Conservation (phyloP, 768 basidiomycete genomes). For the Russula virescens region DNA sequence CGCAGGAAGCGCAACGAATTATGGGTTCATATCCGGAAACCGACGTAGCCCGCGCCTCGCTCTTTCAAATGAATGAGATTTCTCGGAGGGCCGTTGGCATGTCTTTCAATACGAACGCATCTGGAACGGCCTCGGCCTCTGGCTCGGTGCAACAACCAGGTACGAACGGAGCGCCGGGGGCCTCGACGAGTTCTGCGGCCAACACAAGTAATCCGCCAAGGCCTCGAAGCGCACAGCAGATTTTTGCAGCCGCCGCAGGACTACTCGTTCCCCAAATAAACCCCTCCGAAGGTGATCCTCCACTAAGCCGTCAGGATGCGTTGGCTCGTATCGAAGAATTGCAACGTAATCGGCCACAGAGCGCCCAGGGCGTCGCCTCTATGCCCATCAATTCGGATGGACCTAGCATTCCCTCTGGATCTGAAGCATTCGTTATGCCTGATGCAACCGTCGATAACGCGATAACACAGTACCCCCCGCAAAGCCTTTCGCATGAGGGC, state of each 20-base stretch:
- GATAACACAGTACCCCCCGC: slow-evolving; percentile 21
- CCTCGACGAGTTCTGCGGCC: slow-evolving; percentile 14
- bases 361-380: slow-evolving; percentile 14
- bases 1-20: slow-evolving; percentile 50
- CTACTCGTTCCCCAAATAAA: slow-evolving; percentile 28
- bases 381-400: slow-evolving; percentile 14
- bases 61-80: slow-evolving; percentile 76
- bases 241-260: slow-evolving; percentile 31
- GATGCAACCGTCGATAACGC: not conserved
- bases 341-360: slow-evolving; percentile 29
- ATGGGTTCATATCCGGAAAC: slow-evolving; percentile 45
- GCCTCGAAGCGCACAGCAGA: slow-evolving; percentile 28
- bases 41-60: slow-evolving; percentile 61
- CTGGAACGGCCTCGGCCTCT: slow-evolving; percentile 17
- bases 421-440: slow-evolving; percentile 15
- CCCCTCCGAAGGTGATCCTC: slow-evolving; percentile 25
- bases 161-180: slow-evolving; percentile 11
- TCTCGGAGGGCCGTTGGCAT: slow-evolving; percentile 53
- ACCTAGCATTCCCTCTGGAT: slow-evolving; percentile 13
- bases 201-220: slow-evolving; percentile 21
- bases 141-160: slow-evolving; percentile 22
- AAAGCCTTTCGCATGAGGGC: slow-evolving; percentile 46
- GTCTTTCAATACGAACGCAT: slow-evolving; percentile 29
- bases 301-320: slow-evolving; percentile 40
- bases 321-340: slow-evolving; percentile 51